Evolutionary conservation across 306 rosid species (phyloP).

Genomic region (Myrica gale): DNA sequence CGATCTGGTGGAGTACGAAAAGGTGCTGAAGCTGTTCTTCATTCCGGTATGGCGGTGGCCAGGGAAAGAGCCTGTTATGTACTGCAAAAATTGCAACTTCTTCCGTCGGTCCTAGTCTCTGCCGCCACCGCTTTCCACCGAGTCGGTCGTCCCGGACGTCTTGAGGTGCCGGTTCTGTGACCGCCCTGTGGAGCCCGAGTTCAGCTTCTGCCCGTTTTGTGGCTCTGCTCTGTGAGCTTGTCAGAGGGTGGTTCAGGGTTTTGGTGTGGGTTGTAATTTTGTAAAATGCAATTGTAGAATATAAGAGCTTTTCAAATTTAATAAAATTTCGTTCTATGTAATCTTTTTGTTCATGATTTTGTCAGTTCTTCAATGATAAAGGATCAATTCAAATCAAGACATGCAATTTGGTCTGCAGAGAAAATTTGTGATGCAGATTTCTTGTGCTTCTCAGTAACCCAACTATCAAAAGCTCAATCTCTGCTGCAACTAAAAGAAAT

Average conservation of each 20-base stretch:
- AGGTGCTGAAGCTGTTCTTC: constrained; percentile 76
- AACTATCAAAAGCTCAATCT: too few relatives aligned
- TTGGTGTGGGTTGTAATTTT: neutral
- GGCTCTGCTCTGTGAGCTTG: constrained; percentile 54
- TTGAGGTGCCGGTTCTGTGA: constrained; percentile 64
- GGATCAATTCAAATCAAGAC: too few relatives aligned
- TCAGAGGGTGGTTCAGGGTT: neutral
- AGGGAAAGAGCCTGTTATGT: constrained; percentile 56
- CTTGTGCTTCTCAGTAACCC: too few relatives aligned
- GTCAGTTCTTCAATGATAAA: too few relatives aligned
- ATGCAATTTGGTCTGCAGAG: too few relatives aligned
- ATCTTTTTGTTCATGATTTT: neutral
- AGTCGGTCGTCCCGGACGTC: constrained; percentile 7
- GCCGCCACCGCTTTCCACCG: constrained; percentile 30
- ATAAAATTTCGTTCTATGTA: neutral
- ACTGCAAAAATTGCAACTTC: constrained; percentile 61
- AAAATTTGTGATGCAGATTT: too few relatives aligned
- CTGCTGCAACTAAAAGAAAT: too few relatives aligned
- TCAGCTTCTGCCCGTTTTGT: constrained; percentile 78
- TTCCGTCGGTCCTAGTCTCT: constrained; percentile 54
- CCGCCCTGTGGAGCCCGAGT: constrained; percentile 52
- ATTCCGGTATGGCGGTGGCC: constrained; percentile 93
- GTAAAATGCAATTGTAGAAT: neutral
- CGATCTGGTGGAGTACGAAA: constrained; percentile 76
- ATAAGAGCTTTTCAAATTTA: neutral